phyloP scores from a whole-genome alignment of 148 eudicot genomes.

The Rhododendron henanense region DNA sequence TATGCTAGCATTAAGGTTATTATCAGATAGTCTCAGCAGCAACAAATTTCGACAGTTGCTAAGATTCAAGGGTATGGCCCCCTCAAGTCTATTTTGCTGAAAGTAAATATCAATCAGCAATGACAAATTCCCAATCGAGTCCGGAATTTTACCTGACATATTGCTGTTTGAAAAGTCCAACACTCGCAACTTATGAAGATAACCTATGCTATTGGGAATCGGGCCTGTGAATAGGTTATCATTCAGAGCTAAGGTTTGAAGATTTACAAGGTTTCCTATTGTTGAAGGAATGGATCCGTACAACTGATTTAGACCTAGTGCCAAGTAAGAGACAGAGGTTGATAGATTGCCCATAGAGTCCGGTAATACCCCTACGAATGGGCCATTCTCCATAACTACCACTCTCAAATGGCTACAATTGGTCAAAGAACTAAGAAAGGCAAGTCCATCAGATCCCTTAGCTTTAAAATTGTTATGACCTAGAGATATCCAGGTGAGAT shows the following conservation, averaged over 20 bases:
- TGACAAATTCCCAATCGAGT: constrained; percentile 9
- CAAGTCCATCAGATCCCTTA: background rate
- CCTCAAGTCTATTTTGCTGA: too few species aligned
- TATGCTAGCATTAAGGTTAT: background rate
- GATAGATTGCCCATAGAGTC: constrained; percentile 7
- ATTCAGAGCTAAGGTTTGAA: rapidly evolving
- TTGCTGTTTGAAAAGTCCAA: background rate
- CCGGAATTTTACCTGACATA: constrained; percentile 2
- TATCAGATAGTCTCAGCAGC: rapidly evolving
- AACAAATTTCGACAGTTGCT: too few species aligned
- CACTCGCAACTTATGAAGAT: background rate
- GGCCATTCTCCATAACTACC: background rate
- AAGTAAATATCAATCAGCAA: background rate
- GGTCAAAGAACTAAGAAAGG: background rate
- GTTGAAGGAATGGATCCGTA: background rate
- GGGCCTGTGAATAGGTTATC: background rate
- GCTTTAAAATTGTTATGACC: background rate
- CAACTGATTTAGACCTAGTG: background rate
- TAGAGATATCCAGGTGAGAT: background rate
- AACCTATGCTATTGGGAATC: background rate
- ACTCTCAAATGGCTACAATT: constrained; percentile 1
- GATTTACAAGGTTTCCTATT: too few species aligned
- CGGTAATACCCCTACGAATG: background rate
- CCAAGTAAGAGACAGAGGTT: background rate
- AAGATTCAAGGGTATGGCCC: too few species aligned